Evolutionary conservation across 164 flowering plant genomes (phyloP), one percentile per base, ranked within the genome.

Genomic region (Houttuynia cordata): DNA sequence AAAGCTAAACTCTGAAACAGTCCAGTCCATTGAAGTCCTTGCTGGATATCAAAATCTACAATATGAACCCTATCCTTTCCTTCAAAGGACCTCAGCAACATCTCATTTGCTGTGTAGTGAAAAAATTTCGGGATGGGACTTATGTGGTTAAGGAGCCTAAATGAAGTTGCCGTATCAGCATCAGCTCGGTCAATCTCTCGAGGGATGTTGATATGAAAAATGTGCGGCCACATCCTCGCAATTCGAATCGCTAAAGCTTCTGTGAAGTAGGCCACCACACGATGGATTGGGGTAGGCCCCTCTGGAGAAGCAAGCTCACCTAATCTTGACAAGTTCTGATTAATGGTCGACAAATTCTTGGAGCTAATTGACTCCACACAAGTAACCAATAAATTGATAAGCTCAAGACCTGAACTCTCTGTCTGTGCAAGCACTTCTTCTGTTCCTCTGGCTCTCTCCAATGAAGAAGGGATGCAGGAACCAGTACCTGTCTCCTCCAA

Each of bases 21-120:
- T 56, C 94, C 74, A 51, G 97, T 94, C 97, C 97, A 93, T 54
- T 93, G 99, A 34, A 93, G 88, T 37, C 99, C 99, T 76, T 87
- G 96, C 78, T 86, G 86, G 56, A 90, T 82, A 74, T 90, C 94
- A 13, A 93, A 93, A 73, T 93, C 99, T 49, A 93, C 87, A 49
- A 90, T 81, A 68, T 93, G 97, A 64, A 93, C 88, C 67, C 80
- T 75, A 58, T 83, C 91, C 67, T 90, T 85, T 49, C 96, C 99
- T 74, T 88, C 94, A 70, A 93, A 86, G 19, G 90, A 87, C 67
- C 91, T 78, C 71, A 90, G 60, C 57, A 90, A n/a, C 62, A 90
- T 83, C 81, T 88, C 99, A 67, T 93, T 93, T 7, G 86, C 67
- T 4, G 99, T 85, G 75, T 83, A 93, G 65, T 93, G 96, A 47